Percentiles rank a stretch among this genome's conserved stretches.
Evolutionary conservation across 106 monocot genomes (phyloP).

Genomic region (Allium cepa): DNA sequence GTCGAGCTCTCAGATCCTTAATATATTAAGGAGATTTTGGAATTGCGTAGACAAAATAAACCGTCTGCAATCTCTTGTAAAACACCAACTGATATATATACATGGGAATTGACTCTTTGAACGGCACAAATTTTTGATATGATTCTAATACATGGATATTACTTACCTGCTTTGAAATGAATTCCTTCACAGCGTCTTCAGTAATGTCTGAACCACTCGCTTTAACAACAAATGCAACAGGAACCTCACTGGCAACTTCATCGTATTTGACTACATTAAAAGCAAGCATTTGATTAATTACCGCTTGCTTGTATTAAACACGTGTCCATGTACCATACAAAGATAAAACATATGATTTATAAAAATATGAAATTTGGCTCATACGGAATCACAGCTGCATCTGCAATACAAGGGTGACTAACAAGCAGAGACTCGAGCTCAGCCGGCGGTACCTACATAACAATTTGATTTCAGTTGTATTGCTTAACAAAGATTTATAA

Average conservation of each 20-base stretch:
- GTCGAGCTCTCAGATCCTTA: conserved; percentile 48
- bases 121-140: not conserved
- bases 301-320: no score
- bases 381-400: conserved; percentile 89
- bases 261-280: conserved; percentile 46
- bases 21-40: conserved; percentile 59
- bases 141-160: not conserved
- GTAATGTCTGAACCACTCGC: conserved; percentile 42
- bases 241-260: conserved; percentile 79
- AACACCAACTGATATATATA: conserved; percentile 50
- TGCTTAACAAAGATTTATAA: not conserved
- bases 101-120: no score
- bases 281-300: no score
- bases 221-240: conserved; percentile 76
- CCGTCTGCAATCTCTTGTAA: conserved; percentile 60
- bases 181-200: conserved; percentile 70
- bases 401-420: conserved; percentile 59
- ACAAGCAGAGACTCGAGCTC: conserved; percentile 74
- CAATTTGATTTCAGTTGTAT: no score
- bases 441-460: conserved; percentile 76
- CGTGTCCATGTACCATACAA: no score
- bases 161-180: conserved; percentile 79
- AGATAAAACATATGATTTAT: no score
- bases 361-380: not conserved
- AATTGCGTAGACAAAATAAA: conserved; percentile 50